Evolutionary conservation across 1,284 basidiomycete species (phyloP).

Genomic region (Grifola frondosa): DNA sequence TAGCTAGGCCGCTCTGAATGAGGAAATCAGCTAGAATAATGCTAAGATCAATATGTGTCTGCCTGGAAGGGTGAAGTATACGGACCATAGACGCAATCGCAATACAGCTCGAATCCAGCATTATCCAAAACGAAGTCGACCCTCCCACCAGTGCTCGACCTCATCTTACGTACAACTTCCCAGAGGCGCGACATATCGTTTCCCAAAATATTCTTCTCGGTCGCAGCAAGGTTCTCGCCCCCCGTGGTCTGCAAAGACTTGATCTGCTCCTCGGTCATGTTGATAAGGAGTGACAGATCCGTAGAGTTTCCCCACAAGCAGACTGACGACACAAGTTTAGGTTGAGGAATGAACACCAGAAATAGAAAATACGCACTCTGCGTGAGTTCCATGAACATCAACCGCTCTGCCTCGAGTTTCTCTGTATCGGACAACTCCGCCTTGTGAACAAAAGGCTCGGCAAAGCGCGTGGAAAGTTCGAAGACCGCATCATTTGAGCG

Average conservation of each 20-base stretch:
- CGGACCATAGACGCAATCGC: slow-evolving; percentile 92
- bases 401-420: slow-evolving; percentile 75
- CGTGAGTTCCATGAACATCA: slow-evolving; percentile 93
- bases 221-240: slow-evolving; percentile 91
- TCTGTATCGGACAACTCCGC: slow-evolving; percentile 55
- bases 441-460: slow-evolving; percentile 75
- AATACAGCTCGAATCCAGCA: slow-evolving; percentile 93
- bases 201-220: slow-evolving; percentile 93
- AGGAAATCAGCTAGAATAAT: slow-evolving; percentile 75
- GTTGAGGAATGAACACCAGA: background rate
- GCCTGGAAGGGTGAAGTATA: background rate
- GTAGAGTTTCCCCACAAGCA: slow-evolving; percentile 98
- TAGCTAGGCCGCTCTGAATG: slow-evolving; percentile 87
- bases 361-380: slow-evolving; percentile 54
- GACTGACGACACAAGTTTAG: slow-evolving; percentile 48
- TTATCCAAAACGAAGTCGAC: slow-evolving; percentile 91
- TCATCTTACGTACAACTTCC: slow-evolving; percentile 76
- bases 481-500: slow-evolving; percentile 93
- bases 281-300: slow-evolving; percentile 92
- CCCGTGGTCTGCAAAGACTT: slow-evolving; percentile 97
- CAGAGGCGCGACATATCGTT: slow-evolving; percentile 83
- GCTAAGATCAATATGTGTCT: background rate
- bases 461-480: slow-evolving; percentile 92
- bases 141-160: slow-evolving; percentile 72
- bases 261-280: slow-evolving; percentile 99